Evolutionary conservation across 164 flowering plant species (phyloP).

Genomic region (Tetracentron sinense): DNA sequence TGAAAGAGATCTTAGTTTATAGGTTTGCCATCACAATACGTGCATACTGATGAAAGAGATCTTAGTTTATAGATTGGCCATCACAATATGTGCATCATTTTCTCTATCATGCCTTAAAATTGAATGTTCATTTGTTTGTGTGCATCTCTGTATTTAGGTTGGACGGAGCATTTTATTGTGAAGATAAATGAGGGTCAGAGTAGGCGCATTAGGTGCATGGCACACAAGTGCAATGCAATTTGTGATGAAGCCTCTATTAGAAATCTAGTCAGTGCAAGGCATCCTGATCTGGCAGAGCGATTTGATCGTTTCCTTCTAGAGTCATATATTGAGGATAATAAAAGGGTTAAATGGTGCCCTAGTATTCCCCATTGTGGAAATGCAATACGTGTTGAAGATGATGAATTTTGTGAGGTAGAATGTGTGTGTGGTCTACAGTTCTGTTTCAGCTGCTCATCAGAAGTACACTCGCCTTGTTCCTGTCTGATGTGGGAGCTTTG

Average conservation of each 20-base stretch:
- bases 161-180: constrained; percentile 48
- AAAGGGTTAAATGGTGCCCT: constrained; percentile 70
- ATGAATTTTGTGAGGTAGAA: constrained; percentile 72
- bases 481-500: constrained; percentile 91
- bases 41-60: no score
- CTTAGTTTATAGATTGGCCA: no score
- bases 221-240: constrained; percentile 73
- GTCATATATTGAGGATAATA: constrained; percentile 25
- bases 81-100: no score
- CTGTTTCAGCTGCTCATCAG: constrained; percentile 76
- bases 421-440: constrained; percentile 80
- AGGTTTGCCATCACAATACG: no score
- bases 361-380: constrained; percentile 94
- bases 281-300: constrained; percentile 33
- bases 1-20: no score
- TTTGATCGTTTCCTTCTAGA: constrained; percentile 54
- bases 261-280: constrained; percentile 27
- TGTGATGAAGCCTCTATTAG: constrained; percentile 79
- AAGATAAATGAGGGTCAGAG: constrained; percentile 89
- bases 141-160: constrained; percentile 31
- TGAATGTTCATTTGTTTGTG: neutral
- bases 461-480: constrained; percentile 92
- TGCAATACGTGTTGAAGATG: constrained; percentile 80
- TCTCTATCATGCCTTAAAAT: neutral
- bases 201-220: constrained; percentile 83